These are phyloP conservation scores for Aureobasidium subglaciale DNA, from an alignment of 2,329 filamentous ascomycete genomes.

Conservation along the genomic window DNA sequence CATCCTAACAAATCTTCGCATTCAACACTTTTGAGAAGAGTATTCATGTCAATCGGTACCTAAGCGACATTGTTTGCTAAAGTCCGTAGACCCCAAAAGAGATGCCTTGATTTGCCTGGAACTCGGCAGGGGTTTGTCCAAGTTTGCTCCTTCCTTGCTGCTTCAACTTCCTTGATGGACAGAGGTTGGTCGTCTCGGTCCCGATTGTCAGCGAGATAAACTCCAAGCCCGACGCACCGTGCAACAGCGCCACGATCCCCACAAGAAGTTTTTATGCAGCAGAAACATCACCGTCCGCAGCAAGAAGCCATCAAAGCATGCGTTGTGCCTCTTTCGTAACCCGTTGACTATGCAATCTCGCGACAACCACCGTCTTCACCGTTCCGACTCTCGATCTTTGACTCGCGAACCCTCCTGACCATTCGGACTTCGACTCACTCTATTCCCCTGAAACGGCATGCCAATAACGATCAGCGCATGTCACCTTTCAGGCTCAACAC, in stretches of 20 bases:
- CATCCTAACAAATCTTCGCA: conserved; percentile 1
- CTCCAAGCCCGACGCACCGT: not conserved
- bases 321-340: not conserved
- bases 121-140: not conserved
- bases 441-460: conserved; percentile 5
- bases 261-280: not conserved
- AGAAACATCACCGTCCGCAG: not conserved
- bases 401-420: conserved; percentile 6
- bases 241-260: conserved; percentile 2
- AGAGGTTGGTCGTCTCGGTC: conserved; percentile 7
- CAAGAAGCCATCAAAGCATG: not conserved
- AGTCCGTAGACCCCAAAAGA: not conserved
- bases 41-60: not conserved
- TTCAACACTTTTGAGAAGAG: not conserved
- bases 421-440: not conserved
- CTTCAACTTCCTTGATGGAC: not conserved
- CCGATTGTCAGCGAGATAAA: conserved; percentile 1
- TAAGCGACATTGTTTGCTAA: not conserved
- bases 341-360: conserved; percentile 3
- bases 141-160: not conserved
- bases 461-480: conserved; percentile 2
- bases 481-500: not conserved
- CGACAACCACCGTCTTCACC: not conserved
- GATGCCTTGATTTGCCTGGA: not conserved
- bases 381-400: not conserved